Evolutionary conservation across 2,329 filamentous ascomycete species (phyloP).

Genomic region (Chrysosporium queenslandicum): DNA sequence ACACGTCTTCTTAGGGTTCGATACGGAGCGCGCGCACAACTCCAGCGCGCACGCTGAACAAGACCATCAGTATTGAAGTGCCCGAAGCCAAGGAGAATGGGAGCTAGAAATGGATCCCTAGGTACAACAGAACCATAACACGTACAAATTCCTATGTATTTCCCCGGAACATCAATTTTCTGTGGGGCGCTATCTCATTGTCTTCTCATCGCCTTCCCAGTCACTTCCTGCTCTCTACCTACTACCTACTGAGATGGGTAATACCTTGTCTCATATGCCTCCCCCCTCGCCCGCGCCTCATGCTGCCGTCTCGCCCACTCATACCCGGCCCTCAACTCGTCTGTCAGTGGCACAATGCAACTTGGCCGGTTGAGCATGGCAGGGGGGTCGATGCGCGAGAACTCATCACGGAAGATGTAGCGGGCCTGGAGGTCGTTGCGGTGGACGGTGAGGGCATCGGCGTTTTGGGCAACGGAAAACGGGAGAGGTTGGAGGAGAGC

Average conservation of each 20-base stretch:
- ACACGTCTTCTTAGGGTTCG: too few relatives aligned
- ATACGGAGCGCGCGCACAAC: too few relatives aligned
- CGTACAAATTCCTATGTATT: too few relatives aligned
- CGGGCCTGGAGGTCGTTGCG: slow-evolving; percentile 6
- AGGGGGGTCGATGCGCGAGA: slow-evolving; percentile 3
- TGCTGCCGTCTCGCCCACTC: slow-evolving; percentile 4
- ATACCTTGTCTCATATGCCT: slow-evolving; percentile 5
- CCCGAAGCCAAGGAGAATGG: too few relatives aligned
- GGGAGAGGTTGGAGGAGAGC: too few relatives aligned
- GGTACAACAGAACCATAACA: too few relatives aligned
- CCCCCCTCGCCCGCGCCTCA: slow-evolving; percentile 2
- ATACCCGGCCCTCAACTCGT: slow-evolving; percentile 1
- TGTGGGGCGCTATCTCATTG: too few relatives aligned
- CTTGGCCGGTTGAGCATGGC: slow-evolving; percentile 1
- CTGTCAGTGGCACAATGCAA: slow-evolving; percentile 4
- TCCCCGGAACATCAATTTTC: too few relatives aligned
- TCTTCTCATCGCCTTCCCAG: too few relatives aligned
- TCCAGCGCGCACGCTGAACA: too few relatives aligned
- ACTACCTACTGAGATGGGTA: background rate
- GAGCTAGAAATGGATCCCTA: too few relatives aligned
- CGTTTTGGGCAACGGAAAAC: background rate
- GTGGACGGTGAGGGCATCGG: background rate
- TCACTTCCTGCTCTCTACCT: background rate
- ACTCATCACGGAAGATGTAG: slow-evolving; percentile 7
- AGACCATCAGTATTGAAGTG: too few relatives aligned